Conservation (phyloP, 2,329 filamentous ascomycete genomes). For the Arthrobotrys megalospora region DNA sequence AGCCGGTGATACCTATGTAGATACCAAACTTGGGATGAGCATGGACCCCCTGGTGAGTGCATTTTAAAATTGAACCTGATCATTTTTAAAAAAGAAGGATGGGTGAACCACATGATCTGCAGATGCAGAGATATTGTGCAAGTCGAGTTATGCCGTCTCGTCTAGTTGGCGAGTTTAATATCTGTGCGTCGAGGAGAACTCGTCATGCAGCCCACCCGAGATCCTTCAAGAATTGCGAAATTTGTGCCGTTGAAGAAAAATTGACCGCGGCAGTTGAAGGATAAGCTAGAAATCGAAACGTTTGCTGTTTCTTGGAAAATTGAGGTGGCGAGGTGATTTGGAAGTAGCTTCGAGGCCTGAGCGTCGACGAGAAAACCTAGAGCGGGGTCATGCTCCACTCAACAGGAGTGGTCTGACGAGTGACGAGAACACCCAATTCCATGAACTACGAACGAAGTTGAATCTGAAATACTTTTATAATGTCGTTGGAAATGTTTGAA, state of each 20-base stretch:
- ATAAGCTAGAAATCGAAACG: constrained; percentile 25
- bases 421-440: constrained; percentile 1
- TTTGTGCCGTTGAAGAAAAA: constrained; percentile 20
- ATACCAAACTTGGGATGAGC: constrained; percentile 1
- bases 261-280: constrained; percentile 32
- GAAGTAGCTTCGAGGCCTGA: constrained; percentile 43
- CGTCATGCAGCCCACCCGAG: neutral
- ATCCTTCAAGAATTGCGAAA: constrained; percentile 20
- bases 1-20: constrained; percentile 7
- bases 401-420: neutral
- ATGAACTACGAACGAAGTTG: neutral
- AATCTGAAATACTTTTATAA: neutral
- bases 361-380: constrained; percentile 6
- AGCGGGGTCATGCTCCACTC: constrained; percentile 30
- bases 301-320: constrained; percentile 20
- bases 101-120: constrained; percentile 33
- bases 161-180: constrained; percentile 19
- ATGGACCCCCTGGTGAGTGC: constrained; percentile 7
- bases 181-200: constrained; percentile 23
- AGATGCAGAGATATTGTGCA: constrained; percentile 28
- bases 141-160: constrained; percentile 1
- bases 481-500: neutral
- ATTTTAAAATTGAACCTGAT: constrained; percentile 20
- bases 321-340: constrained; percentile 40
- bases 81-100: constrained; percentile 25